Evolutionary conservation across 371 early-diverging fungal genomes (phyloP), one percentile per base, ranked within the genome.

Genomic region (Mucor piriformis): DNA sequence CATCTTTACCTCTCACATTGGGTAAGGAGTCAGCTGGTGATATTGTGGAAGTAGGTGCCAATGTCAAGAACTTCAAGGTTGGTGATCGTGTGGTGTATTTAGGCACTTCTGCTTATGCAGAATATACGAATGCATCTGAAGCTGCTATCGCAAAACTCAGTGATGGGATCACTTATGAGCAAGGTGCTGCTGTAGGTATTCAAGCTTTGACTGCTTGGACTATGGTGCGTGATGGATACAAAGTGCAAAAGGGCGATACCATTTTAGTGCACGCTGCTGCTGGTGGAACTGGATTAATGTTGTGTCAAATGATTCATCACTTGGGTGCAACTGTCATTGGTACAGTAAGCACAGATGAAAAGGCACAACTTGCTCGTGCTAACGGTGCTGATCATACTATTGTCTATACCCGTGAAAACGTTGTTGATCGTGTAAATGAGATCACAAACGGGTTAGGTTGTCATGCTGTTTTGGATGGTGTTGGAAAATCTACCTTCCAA

Each of bases 251-350:
- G 48, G 92, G 89, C 24, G 79, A 95, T 66, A 85, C 76, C 63
- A 86, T 95, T 35, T 71, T 97, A 49, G 80, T 96, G 35, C 92
- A 94, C 66, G 96, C 97, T 7, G 95, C 94, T 0, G 96, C 96
- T 12, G 97, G 96, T 13, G 96, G 96, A 32, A 89, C 91, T 8
- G 97, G 96, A 11, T 71, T 85, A 10, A 64, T 93, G 24, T 76
- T 96, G 29, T 82, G 84, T 43, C 92, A 91, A 72, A 67, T 96
- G 67, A 77, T 84, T 66, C 88, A 87, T 57, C 69, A 83, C 32
- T 63, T 85, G 0, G 98, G 96, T 15, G 96, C 95, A 20, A 84
- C 74, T 38, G 97, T 95, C 37, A 95, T 97, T 55, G 95, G 95
- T 23, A 95, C 95, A 3, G 87, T 88, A 0, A 92, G 95, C n/a